These are phyloP conservation scores for Microdochium paspali DNA, from an alignment of 2,329 filamentous ascomycete genomes.

Conservation along the genomic window DNA sequence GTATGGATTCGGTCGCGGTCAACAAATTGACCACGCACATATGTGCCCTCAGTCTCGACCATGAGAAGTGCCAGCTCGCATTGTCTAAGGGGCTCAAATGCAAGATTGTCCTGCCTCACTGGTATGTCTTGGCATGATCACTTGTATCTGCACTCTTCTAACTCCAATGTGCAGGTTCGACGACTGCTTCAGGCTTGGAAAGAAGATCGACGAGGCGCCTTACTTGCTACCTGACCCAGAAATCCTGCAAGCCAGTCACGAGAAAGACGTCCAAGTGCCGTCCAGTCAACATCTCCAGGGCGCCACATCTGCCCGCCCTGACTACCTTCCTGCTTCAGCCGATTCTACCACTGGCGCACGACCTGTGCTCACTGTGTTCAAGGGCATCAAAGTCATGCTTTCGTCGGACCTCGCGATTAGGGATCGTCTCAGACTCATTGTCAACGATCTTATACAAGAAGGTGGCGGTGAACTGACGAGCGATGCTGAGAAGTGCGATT, in stretches of 20 bases:
- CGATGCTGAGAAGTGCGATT: slow-evolving; percentile 61
- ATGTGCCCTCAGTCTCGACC: slow-evolving; percentile 68
- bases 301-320: slow-evolving; percentile 44
- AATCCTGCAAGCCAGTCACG: slow-evolving; percentile 53
- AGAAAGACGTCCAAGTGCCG: slow-evolving; percentile 47
- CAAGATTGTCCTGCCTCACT: slow-evolving; percentile 88
- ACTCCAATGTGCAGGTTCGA: slow-evolving; percentile 64
- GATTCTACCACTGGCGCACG: slow-evolving; percentile 23
- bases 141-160: slow-evolving; percentile 7
- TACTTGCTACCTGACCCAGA: slow-evolving; percentile 83
- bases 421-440: slow-evolving; percentile 52
- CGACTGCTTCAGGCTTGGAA: slow-evolving; percentile 87
- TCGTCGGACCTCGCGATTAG: slow-evolving; percentile 65
- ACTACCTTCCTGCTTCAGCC: slow-evolving; percentile 33
- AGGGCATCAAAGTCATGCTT: slow-evolving; percentile 68
- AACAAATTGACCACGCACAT: slow-evolving; percentile 77
- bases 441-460: slow-evolving; percentile 60
- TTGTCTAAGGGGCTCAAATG: slow-evolving; percentile 55
- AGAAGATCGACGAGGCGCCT: slow-evolving; percentile 79
- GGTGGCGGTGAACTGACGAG: slow-evolving; percentile 63
- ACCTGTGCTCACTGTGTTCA: slow-evolving; percentile 63
- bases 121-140: slow-evolving; percentile 38
- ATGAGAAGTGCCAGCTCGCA: slow-evolving; percentile 60
- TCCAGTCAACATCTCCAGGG: slow-evolving; percentile 55
- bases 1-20: slow-evolving; percentile 64